Conservation (phyloP, 2,329 filamentous ascomycete species). For the Endoconidiophora laricicola region DNA sequence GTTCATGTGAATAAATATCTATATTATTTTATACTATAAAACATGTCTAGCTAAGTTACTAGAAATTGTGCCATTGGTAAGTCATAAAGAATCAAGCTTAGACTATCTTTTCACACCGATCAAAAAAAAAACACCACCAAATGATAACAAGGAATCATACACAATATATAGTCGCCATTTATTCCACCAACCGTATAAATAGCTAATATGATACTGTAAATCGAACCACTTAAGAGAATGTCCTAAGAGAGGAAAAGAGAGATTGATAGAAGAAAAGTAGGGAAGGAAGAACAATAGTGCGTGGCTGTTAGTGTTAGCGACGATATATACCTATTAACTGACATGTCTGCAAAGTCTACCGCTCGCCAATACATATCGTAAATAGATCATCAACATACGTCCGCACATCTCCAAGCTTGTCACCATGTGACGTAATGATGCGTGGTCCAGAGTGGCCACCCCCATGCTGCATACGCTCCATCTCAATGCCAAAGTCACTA, state of each 20-base stretch:
- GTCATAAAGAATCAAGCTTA: no score
- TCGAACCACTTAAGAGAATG: background rate
- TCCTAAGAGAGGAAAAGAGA: background rate
- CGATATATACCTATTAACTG: no score
- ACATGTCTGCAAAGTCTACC: background rate
- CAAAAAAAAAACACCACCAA: background rate
- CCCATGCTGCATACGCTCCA: slow-evolving; percentile 15
- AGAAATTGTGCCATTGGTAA: no score
- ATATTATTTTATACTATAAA: no score
- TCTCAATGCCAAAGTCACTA: slow-evolving; percentile 6
- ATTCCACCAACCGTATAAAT: background rate
- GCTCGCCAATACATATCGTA: slow-evolving; percentile 9
- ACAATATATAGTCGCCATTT: background rate
- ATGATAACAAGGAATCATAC: background rate
- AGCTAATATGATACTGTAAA: background rate
- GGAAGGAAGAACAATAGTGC: background rate
- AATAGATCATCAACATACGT: slow-evolving; percentile 31
- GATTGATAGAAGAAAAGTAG: background rate
- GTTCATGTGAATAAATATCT: no score
- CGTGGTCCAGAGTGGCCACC: slow-evolving; percentile 18
- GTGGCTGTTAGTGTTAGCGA: background rate
- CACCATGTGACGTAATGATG: slow-evolving; percentile 15
- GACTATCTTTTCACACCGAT: background rate
- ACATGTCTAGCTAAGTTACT: no score
- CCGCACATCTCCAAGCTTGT: slow-evolving; percentile 20